These are phyloP conservation scores for Odonthalia washingtoniensis DNA, from an alignment of 31 red algal genomes.

Conservation along the genomic window DNA sequence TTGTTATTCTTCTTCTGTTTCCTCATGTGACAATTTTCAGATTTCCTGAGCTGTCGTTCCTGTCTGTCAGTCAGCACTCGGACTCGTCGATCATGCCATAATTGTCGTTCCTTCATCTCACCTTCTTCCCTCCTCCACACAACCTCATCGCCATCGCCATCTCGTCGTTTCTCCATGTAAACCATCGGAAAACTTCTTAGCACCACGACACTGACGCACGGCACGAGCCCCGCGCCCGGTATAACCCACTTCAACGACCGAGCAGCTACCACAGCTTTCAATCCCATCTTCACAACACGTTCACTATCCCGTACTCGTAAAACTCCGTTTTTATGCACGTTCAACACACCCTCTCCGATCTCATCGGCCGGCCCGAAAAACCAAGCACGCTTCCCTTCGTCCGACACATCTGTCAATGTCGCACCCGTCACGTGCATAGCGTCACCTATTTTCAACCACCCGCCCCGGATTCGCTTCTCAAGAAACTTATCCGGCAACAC, in stretches of 20 bases:
- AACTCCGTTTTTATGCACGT: background rate
- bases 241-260: conserved; percentile 32
- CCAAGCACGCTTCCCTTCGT: conserved; percentile 13
- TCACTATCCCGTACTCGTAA: background rate
- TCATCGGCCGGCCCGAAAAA: conserved; percentile 76
- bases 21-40: no score
- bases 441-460: conserved; percentile 51
- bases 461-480: conserved; percentile 31
- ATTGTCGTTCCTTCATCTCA: conserved; percentile 41
- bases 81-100: background rate
- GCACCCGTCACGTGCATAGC: conserved; percentile 55
- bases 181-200: conserved; percentile 59
- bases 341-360: conserved; percentile 13
- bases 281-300: background rate
- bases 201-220: conserved; percentile 43
- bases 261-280: background rate
- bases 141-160: background rate
- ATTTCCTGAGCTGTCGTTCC: background rate
- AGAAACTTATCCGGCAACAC: conserved; percentile 43
- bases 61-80: no score
- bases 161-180: conserved; percentile 31
- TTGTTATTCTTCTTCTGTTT: background rate
- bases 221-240: conserved; percentile 36
- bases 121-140: conserved; percentile 47
- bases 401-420: conserved; percentile 14